A percentile compares a stretch with the other conserved stretches of the same genome.
Conservation (phyloP, 148 eudicot genomes). For the Polygonum maritimum region DNA sequence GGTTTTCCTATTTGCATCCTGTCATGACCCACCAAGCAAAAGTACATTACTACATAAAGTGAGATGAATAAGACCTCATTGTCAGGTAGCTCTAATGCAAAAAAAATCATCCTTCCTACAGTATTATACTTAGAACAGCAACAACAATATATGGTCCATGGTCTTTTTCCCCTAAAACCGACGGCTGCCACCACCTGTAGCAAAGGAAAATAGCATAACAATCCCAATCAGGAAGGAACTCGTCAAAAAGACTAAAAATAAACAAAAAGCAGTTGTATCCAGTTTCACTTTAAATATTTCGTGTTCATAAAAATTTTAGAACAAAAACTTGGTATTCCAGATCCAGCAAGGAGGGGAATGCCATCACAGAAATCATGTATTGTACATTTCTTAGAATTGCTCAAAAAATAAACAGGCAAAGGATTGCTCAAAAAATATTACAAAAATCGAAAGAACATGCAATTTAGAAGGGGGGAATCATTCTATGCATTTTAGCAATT, state of each 20-base stretch:
- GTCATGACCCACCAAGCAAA: not conserved
- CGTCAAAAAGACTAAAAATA: not conserved
- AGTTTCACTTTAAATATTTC: not conserved
- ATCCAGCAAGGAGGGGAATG: not conserved
- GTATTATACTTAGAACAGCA: not conserved
- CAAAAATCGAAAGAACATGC: too few species aligned
- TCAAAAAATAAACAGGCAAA: too few species aligned
- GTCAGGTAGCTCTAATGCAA: not conserved
- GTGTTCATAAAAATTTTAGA: not conserved
- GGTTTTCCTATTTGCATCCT: not conserved
- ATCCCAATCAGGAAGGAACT: not conserved
- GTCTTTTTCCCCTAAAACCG: slow-evolving; percentile 58
- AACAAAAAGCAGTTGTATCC: not conserved
- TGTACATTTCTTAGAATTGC: not conserved
- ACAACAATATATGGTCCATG: slow-evolving; percentile 1
- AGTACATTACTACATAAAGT: not conserved
- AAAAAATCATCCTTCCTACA: not conserved
- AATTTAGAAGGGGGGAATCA: too few species aligned
- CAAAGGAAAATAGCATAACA: slow-evolving; percentile 7
- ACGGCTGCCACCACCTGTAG: slow-evolving; percentile 93
- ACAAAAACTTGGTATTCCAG: not conserved
- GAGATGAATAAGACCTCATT: not conserved
- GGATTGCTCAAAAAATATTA: too few species aligned
- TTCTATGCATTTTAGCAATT: too few species aligned
- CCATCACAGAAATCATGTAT: not conserved